Conservation (phyloP, 768 basidiomycete genomes). For the Stropharia rugosoannulata region DNA sequence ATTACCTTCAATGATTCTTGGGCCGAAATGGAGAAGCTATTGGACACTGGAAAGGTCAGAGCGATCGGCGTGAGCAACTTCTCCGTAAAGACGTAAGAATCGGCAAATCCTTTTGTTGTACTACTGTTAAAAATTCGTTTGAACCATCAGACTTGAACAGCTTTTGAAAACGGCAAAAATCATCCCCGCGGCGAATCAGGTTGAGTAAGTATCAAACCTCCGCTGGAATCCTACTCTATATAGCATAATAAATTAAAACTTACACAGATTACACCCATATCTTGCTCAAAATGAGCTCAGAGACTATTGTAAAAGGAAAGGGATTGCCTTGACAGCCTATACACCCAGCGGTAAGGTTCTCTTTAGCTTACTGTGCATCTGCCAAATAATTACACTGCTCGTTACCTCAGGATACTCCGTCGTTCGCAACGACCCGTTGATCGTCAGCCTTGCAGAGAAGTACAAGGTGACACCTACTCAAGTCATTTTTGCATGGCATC, state of each 20-base stretch:
- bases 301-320: constrained; percentile 46
- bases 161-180: constrained; percentile 41
- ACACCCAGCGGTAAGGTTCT: constrained; percentile 38
- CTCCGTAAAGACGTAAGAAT: constrained; percentile 49
- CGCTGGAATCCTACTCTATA: neutral
- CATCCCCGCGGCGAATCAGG: constrained; percentile 47
- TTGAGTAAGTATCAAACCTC: constrained; percentile 33
- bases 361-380: neutral
- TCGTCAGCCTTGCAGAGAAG: constrained; percentile 44
- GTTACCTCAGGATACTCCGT: constrained; percentile 33
- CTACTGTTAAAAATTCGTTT: neutral
- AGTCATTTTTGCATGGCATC: constrained; percentile 51
- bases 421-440: constrained; percentile 45
- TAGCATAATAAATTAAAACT: too few relatives aligned
- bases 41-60: constrained; percentile 42
- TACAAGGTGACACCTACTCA: constrained; percentile 46
- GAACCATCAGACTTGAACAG: constrained; percentile 30
- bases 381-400: neutral
- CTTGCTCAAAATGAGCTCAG: constrained; percentile 47
- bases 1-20: constrained; percentile 43
- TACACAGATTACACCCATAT: constrained; percentile 45
- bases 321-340: constrained; percentile 50
- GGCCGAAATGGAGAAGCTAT: constrained; percentile 50
- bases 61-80: constrained; percentile 64
- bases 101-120: neutral